A percentile compares a stretch with the other conserved stretches of the same genome.
These are phyloP conservation scores for Theobroma grandiflorum DNA, from an alignment of 441 rosid species.

Conservation along the genomic window DNA sequence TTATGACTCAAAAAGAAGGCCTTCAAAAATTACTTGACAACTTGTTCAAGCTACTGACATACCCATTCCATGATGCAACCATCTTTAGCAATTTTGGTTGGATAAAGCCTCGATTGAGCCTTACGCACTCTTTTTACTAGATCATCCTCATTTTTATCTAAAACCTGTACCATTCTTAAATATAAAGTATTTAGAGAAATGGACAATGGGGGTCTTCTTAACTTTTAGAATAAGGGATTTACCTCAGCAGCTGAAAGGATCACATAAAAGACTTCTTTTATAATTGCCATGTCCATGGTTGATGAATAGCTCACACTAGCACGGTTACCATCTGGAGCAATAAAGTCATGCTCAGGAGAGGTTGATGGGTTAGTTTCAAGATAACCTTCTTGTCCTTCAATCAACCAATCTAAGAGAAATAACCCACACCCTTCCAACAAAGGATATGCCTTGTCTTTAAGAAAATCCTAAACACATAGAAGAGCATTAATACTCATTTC, in stretches of 20 bases:
- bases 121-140: conserved; percentile 44
- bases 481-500: not conserved
- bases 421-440: conserved; percentile 83
- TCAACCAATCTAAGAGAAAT: conserved; percentile 91
- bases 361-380: conserved; percentile 97
- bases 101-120: conserved; percentile 46
- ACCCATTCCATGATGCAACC: conserved; percentile 66
- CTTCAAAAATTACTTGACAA: conserved; percentile 1
- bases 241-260: conserved; percentile 84
- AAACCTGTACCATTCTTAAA: conserved; percentile 35
- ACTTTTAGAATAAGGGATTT: conserved; percentile 19
- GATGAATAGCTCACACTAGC: conserved; percentile 93
- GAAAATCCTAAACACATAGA: conserved; percentile 67
- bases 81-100: conserved; percentile 46
- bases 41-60: conserved; percentile 25
- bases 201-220: not conserved
- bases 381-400: conserved; percentile 75
- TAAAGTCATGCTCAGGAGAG: conserved; percentile 89
- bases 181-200: conserved; percentile 20
- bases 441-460: conserved; percentile 73
- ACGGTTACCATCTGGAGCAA: conserved; percentile 73
- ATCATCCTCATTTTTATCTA: conserved; percentile 42
- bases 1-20: conserved; percentile 18
- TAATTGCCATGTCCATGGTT: conserved; percentile 91
- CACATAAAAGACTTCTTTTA: conserved; percentile 75